These are phyloP conservation scores for Gracilaria vermiculophylla DNA, from an alignment of 23 red algal genomes.

Conservation along the genomic window DNA sequence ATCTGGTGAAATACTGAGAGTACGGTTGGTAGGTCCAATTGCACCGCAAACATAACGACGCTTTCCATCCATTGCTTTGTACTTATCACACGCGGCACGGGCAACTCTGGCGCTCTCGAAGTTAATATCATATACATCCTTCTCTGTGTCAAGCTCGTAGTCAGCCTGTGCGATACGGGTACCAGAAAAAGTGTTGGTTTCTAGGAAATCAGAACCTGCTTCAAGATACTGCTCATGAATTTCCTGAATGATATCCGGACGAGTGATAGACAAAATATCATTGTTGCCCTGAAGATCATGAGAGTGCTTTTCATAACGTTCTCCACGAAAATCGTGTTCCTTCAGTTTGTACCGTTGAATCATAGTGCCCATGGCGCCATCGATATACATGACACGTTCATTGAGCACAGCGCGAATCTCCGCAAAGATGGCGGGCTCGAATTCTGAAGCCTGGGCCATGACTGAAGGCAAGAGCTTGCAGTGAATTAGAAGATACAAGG, in stretches of 20 bases:
- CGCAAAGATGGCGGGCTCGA: constrained; percentile 76
- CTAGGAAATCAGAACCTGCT: constrained; percentile 80
- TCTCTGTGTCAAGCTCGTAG: constrained; percentile 74
- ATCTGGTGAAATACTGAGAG: constrained; percentile 77
- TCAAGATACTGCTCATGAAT: constrained; percentile 80
- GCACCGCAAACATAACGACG: constrained; percentile 72
- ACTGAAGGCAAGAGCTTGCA: background rate
- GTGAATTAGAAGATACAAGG: background rate
- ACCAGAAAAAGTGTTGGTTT: constrained; percentile 87
- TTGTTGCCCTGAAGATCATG: constrained; percentile 87
- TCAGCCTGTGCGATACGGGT: constrained; percentile 82
- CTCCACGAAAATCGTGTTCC: constrained; percentile 76
- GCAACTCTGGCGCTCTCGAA: constrained; percentile 59
- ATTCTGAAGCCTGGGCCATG: constrained; percentile 60
- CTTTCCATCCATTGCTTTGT: constrained; percentile 34
- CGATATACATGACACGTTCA: constrained; percentile 72
- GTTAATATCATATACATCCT: constrained; percentile 85
- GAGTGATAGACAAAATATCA: constrained; percentile 78
- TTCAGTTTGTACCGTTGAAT: constrained; percentile 81
- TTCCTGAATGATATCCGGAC: constrained; percentile 77
- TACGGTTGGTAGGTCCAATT: constrained; percentile 81
- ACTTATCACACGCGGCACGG: constrained; percentile 49
- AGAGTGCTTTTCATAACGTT: constrained; percentile 71
- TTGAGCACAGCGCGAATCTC: constrained; percentile 70
- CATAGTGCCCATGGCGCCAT: constrained; percentile 81